Base-by-base conservation (phyloP, 495 filamentous ascomycete species). In the Chaetomium cochliodes region DNA sequence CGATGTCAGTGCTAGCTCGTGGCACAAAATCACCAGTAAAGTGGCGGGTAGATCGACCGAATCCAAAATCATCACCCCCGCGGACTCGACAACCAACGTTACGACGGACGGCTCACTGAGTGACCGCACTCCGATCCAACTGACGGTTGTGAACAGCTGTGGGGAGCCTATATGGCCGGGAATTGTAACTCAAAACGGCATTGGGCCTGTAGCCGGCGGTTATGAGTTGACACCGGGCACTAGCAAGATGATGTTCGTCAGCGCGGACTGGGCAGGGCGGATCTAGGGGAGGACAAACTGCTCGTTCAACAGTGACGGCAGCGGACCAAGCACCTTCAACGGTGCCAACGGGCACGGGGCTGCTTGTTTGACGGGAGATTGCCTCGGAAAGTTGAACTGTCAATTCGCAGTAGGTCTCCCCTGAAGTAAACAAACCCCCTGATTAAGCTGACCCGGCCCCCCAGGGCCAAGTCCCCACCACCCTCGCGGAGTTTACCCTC, bases 261-360 rank as follows among this genome's bases (percentile, higher is more conserved):
- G 81, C 56, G 77, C 78, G 25, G 84, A 90, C 67, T 93, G 90
- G 91, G 85, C 89, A 66, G 90, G 90, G 6, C 84, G 91, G 47
- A 78, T 93, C 16, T 93, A 90, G 90, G 90, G 87, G 22, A 78
- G 90, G 57, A 92, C 90, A 25, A 93, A 93, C 73, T 93, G 90
- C 78, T 90, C 82, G 49, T 90, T 90, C 72, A 85, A 85, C 71
- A 74, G 73, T 25, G 80, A 79, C 25, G 87, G 86, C 5, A 85
- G 78, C 41, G 83, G 76, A 18, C 79, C 84, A 30, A 73, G 68
- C 47, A 78, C 79, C 64, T 79, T 79, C 30, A 74, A 72, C 25
- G 81, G 81, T 57, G 73, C 90, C 64, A 83, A 85, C 70, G 78
- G 78, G 26, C 76, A 77, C 22, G 87, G 75, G 16, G 76, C 77